Evolutionary conservation across 306 rosid species (phyloP).

Genomic region (barrel medic (Medicago truncatula)): DNA sequence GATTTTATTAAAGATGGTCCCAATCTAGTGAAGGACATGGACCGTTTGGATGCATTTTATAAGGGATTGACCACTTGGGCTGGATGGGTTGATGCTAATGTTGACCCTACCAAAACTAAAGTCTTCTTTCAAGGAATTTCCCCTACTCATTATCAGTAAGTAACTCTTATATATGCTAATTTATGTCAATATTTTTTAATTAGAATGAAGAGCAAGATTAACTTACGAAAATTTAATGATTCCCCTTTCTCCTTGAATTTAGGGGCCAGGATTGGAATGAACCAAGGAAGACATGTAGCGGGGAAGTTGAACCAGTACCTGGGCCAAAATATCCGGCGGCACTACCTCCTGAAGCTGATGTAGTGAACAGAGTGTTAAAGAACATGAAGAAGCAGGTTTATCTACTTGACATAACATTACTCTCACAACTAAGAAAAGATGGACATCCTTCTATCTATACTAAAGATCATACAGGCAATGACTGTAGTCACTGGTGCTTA

Average conservation of each 20-base stretch:
- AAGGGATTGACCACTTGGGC: slow-evolving; percentile 85
- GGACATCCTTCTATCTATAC: slow-evolving; percentile 83
- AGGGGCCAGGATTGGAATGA: slow-evolving; percentile 94
- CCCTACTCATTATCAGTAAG: slow-evolving; percentile 86
- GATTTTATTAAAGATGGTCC: slow-evolving; percentile 74
- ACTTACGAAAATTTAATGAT: background rate
- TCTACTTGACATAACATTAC: slow-evolving; percentile 85
- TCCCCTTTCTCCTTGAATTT: background rate
- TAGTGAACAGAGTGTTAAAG: slow-evolving; percentile 68
- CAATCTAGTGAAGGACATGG: slow-evolving; percentile 60
- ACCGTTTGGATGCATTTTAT: slow-evolving; percentile 72
- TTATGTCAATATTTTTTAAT: too few relatives aligned
- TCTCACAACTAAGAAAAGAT: slow-evolving; percentile 86
- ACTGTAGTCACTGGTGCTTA: slow-evolving; percentile 97
- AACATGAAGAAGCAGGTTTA: slow-evolving; percentile 62
- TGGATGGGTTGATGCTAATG: slow-evolving; percentile 73
- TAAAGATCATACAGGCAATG: slow-evolving; percentile 57
- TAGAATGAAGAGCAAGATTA: background rate
- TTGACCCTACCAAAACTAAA: slow-evolving; percentile 63
- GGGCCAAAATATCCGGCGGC: slow-evolving; percentile 83
- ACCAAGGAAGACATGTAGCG: slow-evolving; percentile 73
- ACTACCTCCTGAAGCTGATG: slow-evolving; percentile 68
- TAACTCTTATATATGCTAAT: background rate
- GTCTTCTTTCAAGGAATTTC: slow-evolving; percentile 91
- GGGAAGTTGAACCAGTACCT: slow-evolving; percentile 67